These are phyloP conservation scores for Paspalum vaginatum DNA, from an alignment of 176 grass and related monocot genomes.

Conservation along the genomic window DNA sequence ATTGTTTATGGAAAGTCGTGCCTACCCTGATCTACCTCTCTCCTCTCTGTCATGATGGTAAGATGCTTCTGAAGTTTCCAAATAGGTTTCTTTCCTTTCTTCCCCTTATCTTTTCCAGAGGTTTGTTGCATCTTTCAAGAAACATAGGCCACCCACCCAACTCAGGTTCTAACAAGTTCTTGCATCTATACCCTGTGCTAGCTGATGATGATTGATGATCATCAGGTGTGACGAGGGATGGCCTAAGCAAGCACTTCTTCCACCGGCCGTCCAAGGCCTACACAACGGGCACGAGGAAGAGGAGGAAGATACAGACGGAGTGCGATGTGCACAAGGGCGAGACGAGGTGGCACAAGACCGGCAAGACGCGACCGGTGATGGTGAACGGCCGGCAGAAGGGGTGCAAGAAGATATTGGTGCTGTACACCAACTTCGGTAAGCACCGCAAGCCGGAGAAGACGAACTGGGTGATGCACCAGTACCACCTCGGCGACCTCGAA, in stretches of 20 bases:
- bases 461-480: slow-evolving; percentile 99
- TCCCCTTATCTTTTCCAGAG: slow-evolving; percentile 53
- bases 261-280: slow-evolving; percentile 97
- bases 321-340: slow-evolving; percentile 82
- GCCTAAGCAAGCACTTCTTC: slow-evolving; percentile 99
- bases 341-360: slow-evolving; percentile 99
- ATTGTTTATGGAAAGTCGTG: slow-evolving; percentile 73
- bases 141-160: slow-evolving; percentile 53
- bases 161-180: slow-evolving; percentile 33
- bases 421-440: slow-evolving; percentile 99
- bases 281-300: slow-evolving; percentile 94
- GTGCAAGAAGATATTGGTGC: slow-evolving; percentile 98
- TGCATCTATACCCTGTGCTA: slow-evolving; percentile 30
- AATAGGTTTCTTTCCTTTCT: slow-evolving; percentile 68
- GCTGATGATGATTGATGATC: slow-evolving; percentile 26
- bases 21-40: slow-evolving; percentile 54
- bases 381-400: slow-evolving; percentile 81
- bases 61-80: slow-evolving; percentile 92
- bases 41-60: slow-evolving; percentile 62
- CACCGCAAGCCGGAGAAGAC: slow-evolving; percentile 97
- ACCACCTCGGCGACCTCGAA: slow-evolving; percentile 93
- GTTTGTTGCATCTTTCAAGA: slow-evolving; percentile 83
- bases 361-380: slow-evolving; percentile 94
- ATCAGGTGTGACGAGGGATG: slow-evolving; percentile 92
- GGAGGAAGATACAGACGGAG: slow-evolving; percentile 92